These are phyloP conservation scores for Colletotrichum tabaci DNA, from an alignment of 2,329 filamentous ascomycete species.

Conservation along the genomic window DNA sequence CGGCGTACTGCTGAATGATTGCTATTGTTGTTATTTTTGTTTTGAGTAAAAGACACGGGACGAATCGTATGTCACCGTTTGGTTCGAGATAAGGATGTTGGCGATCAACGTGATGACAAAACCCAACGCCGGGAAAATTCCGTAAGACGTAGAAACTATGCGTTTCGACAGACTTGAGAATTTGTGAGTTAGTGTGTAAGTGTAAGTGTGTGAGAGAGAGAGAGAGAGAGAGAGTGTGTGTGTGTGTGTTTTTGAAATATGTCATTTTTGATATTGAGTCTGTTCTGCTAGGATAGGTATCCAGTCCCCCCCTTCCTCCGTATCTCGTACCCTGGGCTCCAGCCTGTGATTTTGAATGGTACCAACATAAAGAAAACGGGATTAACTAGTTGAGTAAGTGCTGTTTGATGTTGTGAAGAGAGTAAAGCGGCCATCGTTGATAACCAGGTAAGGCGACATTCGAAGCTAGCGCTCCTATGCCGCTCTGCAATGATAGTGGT, in stretches of 20 bases:
- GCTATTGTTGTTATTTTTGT: slow-evolving; percentile 7
- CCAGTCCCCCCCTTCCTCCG: slow-evolving; percentile 15
- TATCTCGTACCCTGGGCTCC: slow-evolving; percentile 34
- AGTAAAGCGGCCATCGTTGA: slow-evolving; percentile 6
- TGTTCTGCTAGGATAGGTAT: slow-evolving; percentile 38
- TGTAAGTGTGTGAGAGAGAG: too few relatives aligned
- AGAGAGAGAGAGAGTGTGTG: too few relatives aligned
- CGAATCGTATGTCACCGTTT: not conserved
- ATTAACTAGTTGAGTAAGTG: slow-evolving; percentile 27
- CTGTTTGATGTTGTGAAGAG: slow-evolving; percentile 2
- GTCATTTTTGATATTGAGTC: slow-evolving; percentile 29
- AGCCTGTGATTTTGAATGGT: slow-evolving; percentile 38
- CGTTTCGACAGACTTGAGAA: not conserved
- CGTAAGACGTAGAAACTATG: not conserved
- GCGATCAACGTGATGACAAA: not conserved
- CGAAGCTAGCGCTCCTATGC: slow-evolving; percentile 27
- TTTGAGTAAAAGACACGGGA: not conserved
- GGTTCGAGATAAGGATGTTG: not conserved
- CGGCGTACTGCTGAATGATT: slow-evolving; percentile 7
- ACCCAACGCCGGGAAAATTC: not conserved
- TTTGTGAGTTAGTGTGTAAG: too few relatives aligned
- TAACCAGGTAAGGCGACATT: not conserved
- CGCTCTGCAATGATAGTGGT: slow-evolving; percentile 14
- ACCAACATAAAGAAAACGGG: slow-evolving; percentile 24
- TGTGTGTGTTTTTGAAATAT: slow-evolving; percentile 4